Conservation (phyloP, 768 basidiomycete species). For the Paxillus ammoniavirescens region DNA sequence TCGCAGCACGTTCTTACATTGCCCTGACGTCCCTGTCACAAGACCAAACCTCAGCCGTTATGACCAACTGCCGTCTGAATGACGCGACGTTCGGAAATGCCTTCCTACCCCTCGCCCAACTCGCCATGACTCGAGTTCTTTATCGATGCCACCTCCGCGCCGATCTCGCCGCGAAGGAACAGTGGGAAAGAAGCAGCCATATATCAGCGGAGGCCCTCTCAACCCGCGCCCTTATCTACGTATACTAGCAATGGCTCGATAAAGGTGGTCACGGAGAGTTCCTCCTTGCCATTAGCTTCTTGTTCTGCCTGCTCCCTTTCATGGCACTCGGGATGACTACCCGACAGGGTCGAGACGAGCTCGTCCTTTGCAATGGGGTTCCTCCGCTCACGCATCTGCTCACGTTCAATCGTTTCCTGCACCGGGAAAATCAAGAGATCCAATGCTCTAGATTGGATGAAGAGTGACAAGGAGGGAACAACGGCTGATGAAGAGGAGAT, state of each 20-base stretch:
- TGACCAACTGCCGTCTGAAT: constrained; percentile 39
- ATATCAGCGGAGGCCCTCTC: constrained; percentile 43
- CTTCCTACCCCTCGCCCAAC: constrained; percentile 48
- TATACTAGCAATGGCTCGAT: constrained; percentile 44
- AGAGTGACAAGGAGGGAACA: constrained; percentile 1
- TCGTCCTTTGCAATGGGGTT: constrained; percentile 10
- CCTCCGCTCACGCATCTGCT: constrained; percentile 44
- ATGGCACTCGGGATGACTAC: constrained; percentile 38
- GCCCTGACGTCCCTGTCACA: constrained; percentile 24
- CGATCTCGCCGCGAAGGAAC: constrained; percentile 32
- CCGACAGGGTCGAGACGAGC: neutral
- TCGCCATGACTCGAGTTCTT: constrained; percentile 51
- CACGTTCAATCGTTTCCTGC: constrained; percentile 45
- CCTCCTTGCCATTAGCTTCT: constrained; percentile 42
- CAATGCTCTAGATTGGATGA: constrained; percentile 24
- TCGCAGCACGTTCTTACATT: constrained; percentile 36
- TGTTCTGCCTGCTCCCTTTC: constrained; percentile 42
- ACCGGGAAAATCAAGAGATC: constrained; percentile 32
- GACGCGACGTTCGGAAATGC: constrained; percentile 25
- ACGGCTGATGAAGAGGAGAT: neutral
- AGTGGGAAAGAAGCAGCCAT: too few species aligned
- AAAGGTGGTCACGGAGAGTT: constrained; percentile 45
- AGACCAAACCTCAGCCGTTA: constrained; percentile 31
- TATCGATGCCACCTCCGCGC: constrained; percentile 45
- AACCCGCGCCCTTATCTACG: constrained; percentile 51